Base-by-base conservation (phyloP, 495 filamentous ascomycete genomes). In the Trypethelium eluteriae region DNA sequence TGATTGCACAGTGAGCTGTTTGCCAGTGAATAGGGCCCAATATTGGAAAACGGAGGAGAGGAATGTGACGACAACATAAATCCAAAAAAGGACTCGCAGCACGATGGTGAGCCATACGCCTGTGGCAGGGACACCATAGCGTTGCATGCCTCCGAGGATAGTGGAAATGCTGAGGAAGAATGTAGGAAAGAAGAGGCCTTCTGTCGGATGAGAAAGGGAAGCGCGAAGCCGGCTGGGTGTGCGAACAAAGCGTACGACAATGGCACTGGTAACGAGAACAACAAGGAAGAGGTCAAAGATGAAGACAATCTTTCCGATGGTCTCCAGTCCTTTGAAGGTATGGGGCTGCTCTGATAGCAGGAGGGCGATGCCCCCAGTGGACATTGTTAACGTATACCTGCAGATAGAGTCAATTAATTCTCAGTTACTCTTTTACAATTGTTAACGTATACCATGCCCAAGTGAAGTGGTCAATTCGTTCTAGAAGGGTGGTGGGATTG, bases 261-360 rank as follows among this genome's bases (percentile, higher is more conserved):
- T 85, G 35, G 81, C 63, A 6, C 79, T 81, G 38, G 74, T 77
- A 62, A 78, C 76, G 69, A 86, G 69, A 14, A 81, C 73, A 69
- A 87, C 86, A 64, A 88, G 83, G 3, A 81, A 82, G 16, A 86
- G 70, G 3, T 80, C 59, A 75, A 79, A 38, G 67, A 82, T 69
- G 71, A 76, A 72, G 70, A 81, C 62, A 74, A 80, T 67, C 66
- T 72, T 67, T 64, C 73, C 63, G 74, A 75, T 69, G 74, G 69
- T 69, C 11, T 62, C 57, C 25, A 75, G 70, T 50, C 73, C 73
- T 34, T 63, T 39, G 63, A 75, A 75, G 6, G n/a, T 34, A 62
- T 69, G 53, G 1, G 73, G 73, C 56, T 64, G 61, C 59, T 70
- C 62, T 2, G 53, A 64, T 34, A 74, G 64, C 2, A 73, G 64